Evolutionary conservation across 371 early-diverging fungal genomes (phyloP), one percentile per base, ranked within the genome.

Genomic region (Quaeritorhiza haematococci): DNA sequence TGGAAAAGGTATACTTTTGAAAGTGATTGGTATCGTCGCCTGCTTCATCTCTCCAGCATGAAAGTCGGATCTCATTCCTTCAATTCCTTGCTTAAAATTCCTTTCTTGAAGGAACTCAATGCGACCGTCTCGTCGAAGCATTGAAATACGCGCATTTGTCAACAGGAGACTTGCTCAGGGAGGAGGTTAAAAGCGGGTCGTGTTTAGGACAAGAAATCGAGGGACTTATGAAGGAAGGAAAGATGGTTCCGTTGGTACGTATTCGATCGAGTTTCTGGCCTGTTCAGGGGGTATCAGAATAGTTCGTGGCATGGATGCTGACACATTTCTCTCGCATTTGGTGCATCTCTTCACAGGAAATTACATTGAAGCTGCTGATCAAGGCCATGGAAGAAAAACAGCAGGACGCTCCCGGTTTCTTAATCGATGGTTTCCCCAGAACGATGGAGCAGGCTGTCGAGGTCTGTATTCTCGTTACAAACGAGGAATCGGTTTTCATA

Each of bases 111-210:
- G 87, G 87, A 29, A 86, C 87, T 8, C 80, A 84, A 59, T 81
- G 85, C 59, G 76, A 56, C 6, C 55, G 65, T 33, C 61, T 90
- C 3, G 69, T 69, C 5, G 56, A 75, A 27, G 57, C 74, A 32
- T 74, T 76, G 50, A 57, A 63, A 24, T 63, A 75, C 45, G 64
- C 63, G 0, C 91, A 90, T 57, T 55, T 88, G 24, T 78, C 79
- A 3, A 75, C 83, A 15, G 91, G 89, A 15, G 88, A 89, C 58
- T 63, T 89, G 34, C 67, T 90, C 27, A 66, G 91, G 6, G 70
- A 67, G 8, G 83, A 84, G 60, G 79, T 80, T 32, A 51, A 66
- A 27, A 64, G 58, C 19, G 77, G 76, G 1, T 61, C 74, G 2
- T 61, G 64, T 6, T 38, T 76, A n/a, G 80, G 78, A 1, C n/a